A percentile compares a stretch with the other conserved stretches of the same genome.
Evolutionary conservation across 345 rosid genomes (phyloP).

Genomic region (Acer yangbiense): DNA sequence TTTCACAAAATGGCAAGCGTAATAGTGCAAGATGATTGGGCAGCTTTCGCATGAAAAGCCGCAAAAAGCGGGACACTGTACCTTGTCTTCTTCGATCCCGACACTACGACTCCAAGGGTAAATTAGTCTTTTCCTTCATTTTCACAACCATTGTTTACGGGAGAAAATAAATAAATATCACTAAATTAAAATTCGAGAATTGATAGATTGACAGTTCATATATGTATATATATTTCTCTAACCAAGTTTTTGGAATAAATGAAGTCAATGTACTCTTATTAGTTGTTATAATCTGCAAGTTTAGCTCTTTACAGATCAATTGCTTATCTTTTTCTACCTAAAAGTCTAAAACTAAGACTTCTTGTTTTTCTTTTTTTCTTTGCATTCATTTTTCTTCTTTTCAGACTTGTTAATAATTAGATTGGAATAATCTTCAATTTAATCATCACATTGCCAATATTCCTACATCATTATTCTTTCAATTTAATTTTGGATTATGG

Average conservation of each 20-base stretch:
- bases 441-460: not conserved
- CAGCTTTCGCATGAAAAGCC: conserved; percentile 19
- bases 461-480: too few relatives aligned
- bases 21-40: conserved; percentile 8
- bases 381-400: not conserved
- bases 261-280: not conserved
- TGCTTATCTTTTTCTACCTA: not conserved
- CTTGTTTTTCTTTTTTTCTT: not conserved
- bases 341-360: not conserved
- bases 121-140: not conserved
- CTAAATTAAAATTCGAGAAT: too few relatives aligned
- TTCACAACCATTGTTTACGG: too few relatives aligned
- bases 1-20: conserved; percentile 10
- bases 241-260: not conserved
- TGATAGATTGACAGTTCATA: not conserved
- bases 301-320: not conserved
- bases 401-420: not conserved
- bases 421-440: not conserved
- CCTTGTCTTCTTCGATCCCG: conserved; percentile 21
- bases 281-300: not conserved
- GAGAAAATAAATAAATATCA: too few relatives aligned
- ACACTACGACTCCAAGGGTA: not conserved
- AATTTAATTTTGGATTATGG: not conserved
- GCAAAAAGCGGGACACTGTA: conserved; percentile 23
- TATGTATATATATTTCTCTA: not conserved